Percentiles rank a stretch among this genome's conserved stretches.
Conservation (phyloP, 441 rosid genomes). For the Erysimum cheiri region DNA sequence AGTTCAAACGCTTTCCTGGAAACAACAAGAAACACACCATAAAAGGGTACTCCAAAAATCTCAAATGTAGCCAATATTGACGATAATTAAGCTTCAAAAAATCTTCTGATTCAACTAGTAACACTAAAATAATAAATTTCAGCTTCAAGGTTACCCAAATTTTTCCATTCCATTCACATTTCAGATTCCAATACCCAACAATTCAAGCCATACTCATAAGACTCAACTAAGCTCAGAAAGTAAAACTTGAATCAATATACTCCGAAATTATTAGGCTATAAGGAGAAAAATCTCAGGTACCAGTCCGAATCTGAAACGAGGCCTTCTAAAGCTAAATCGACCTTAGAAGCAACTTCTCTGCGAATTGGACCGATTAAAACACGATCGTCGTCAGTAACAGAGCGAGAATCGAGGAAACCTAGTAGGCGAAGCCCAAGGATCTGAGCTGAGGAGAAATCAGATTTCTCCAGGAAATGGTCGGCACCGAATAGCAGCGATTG, state of each 20-base stretch:
- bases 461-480: constrained; percentile 70
- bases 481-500: constrained; percentile 84
- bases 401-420: constrained; percentile 88
- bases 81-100: constrained; percentile 7
- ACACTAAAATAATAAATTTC: neutral
- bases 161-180: neutral
- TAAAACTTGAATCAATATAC: neutral
- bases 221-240: neutral
- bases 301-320: constrained; percentile 77
- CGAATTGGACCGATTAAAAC: constrained; percentile 69
- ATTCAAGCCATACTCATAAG: constrained; percentile 17
- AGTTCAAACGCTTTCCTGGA: constrained; percentile 76
- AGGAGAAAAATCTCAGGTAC: constrained; percentile 44
- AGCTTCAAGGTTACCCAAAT: constrained; percentile 3
- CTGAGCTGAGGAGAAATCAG: constrained; percentile 74
- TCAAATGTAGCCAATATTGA: constrained; percentile 9
- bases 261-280: constrained; percentile 1
- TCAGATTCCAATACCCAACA: constrained; percentile 1
- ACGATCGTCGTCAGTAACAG: constrained; percentile 61
- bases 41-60: constrained; percentile 23
- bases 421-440: constrained; percentile 81
- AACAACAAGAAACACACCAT: constrained; percentile 21
- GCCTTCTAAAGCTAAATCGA: constrained; percentile 62
- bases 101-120: neutral
- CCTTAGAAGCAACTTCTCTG: constrained; percentile 65